Conservation (phyloP, 345 rosid species). For the Eucalyptus regnans region DNA sequence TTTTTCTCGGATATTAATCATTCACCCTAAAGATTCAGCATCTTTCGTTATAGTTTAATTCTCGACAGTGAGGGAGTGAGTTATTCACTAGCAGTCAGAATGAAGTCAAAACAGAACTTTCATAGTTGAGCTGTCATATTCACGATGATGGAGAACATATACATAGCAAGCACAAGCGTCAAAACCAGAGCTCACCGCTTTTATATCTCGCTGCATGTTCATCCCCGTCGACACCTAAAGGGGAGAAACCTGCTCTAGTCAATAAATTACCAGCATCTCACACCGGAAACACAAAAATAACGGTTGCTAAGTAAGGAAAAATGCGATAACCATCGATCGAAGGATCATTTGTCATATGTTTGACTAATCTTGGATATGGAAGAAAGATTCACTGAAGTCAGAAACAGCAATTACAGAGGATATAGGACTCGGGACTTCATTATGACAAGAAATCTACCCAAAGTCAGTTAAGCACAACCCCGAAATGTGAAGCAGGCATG, state of each 20-base stretch:
- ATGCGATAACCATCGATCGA: neutral
- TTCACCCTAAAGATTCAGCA: neutral
- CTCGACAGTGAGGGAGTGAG: neutral
- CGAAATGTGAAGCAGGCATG: neutral
- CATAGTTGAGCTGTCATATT: neutral
- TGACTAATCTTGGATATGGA: neutral
- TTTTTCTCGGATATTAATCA: neutral
- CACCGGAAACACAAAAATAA: conserved; percentile 24
- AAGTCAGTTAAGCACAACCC: neutral
- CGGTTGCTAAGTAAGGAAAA: neutral
- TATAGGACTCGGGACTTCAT: neutral
- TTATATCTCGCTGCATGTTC: conserved; percentile 75
- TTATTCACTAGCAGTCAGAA: neutral
- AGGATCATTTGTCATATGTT: neutral
- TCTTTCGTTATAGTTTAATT: neutral
- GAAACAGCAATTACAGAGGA: neutral
- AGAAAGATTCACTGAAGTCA: neutral
- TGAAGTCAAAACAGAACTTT: neutral
- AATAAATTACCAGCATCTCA: conserved; percentile 95
- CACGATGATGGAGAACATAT: neutral
- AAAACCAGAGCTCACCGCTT: conserved; percentile 39
- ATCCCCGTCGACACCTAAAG: conserved; percentile 87
- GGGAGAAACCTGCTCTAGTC: conserved; percentile 88
- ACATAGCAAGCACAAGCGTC: neutral
- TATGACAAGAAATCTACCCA: neutral